A percentile compares a stretch with the other conserved stretches of the same genome.
phyloP scores from a whole-genome alignment of 176 grass and related monocot genomes.

The Musa acuminata region DNA sequence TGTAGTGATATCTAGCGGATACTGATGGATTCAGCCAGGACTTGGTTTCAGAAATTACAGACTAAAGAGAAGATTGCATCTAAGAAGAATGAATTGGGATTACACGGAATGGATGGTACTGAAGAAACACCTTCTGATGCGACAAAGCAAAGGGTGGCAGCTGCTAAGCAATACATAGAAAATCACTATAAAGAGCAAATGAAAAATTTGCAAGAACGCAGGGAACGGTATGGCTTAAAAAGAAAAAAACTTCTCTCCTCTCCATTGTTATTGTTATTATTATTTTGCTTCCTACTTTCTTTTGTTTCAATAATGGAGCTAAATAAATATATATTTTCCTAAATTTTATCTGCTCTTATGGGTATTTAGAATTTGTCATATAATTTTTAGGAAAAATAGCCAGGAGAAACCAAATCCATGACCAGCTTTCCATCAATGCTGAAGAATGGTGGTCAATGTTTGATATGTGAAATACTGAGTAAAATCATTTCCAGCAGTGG shows the following conservation, averaged over 20 bases:
- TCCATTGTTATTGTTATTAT: neutral
- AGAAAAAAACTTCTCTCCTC: neutral
- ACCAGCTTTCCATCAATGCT: neutral
- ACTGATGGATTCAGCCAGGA: conserved; percentile 83
- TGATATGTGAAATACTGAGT: neutral
- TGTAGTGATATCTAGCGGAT: neutral
- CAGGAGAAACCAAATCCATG: neutral
- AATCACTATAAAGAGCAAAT: conserved; percentile 98
- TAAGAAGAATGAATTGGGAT: conserved; percentile 81
- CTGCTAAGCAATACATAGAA: conserved; percentile 91
- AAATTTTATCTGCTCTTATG: neutral
- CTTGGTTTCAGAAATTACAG: conserved; percentile 93
- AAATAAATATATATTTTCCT: neutral
- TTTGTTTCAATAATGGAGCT: neutral
- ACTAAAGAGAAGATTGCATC: conserved; percentile 60
- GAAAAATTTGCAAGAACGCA: conserved; percentile 83
- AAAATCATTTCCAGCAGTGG: neutral
- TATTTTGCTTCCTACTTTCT: neutral
- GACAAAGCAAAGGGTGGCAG: conserved; percentile 69
- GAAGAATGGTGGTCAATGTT: neutral
- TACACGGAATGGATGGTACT: conserved; percentile 43
- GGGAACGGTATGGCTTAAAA: conserved; percentile 28
- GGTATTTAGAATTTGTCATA: neutral
- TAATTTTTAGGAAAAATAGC: neutral
- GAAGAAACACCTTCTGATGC: conserved; percentile 66